Evolutionary conservation across 495 filamentous ascomycete species (phyloP), one percentile per base, ranked within the genome.

Genomic region (Pseudomonodictys pantanalensis): DNA sequence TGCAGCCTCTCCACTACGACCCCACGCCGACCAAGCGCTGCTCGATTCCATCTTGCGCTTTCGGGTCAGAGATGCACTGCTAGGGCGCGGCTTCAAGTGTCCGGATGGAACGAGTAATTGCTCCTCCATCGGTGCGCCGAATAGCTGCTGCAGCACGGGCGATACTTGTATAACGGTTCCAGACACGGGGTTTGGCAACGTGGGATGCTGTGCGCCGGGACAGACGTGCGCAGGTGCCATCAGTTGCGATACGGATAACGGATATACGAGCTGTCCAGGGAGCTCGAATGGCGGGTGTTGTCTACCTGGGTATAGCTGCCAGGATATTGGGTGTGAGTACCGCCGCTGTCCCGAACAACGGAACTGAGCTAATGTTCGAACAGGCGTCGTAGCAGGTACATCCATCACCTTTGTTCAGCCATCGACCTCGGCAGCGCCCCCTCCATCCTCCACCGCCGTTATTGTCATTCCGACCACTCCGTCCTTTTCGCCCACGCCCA

Each of bases 251-350:
- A 70, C 69, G 0, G 56, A 23, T 4, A 61, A 56, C 20, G 86
- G 83, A 12, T 86, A 90, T 70, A 80, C 81, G 11, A 77, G 79
- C 22, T 98, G 93, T 67, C 77, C 84, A 1, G 76, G 79, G 17
- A 79, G 77, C 28, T 62, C 86, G 15, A 92, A 91, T 3, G 91
- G 91, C 0, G 92, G 92, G 0, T 97, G 92, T 65, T 97, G 92
- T 69, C 86, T 95, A 44, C 78, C 86, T 0, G 88, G 87, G 0
- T 96, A 86, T 68, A 78, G 79, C 1, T 97, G 92, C 70, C 79
- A 84, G n/a, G 79, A 80, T 24, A 78, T 87, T 32, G 93, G 92
- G 18, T 97, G 92, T 90, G 68, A 81, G 83, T 80, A 28, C 50
- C 15, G 32, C 32, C 32, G 15, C 8, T 8, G 45, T 22, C 26